These are phyloP conservation scores for Physaria fendleri DNA, from an alignment of 345 rosid genomes.

Conservation along the genomic window DNA sequence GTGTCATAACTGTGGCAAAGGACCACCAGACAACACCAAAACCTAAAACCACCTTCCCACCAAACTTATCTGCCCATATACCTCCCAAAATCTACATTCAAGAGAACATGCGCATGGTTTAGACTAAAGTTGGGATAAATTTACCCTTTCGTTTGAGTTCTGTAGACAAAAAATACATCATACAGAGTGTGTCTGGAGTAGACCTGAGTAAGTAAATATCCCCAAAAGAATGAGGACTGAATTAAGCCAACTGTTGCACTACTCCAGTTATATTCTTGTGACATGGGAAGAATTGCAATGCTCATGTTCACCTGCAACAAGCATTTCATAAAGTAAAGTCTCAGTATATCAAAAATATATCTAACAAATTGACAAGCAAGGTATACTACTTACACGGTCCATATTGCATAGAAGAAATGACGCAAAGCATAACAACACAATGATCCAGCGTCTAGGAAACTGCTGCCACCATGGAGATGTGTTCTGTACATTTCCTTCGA, in stretches of 20 bases:
- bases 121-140: not conserved
- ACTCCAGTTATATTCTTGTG: slow-evolving; percentile 87
- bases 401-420: slow-evolving; percentile 90
- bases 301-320: slow-evolving; percentile 88
- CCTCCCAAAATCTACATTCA: slow-evolving; percentile 78
- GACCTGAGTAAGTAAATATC: slow-evolving; percentile 85
- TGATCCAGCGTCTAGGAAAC: slow-evolving; percentile 83
- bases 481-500: slow-evolving; percentile 41
- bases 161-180: not conserved
- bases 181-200: slow-evolving; percentile 1
- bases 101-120: slow-evolving; percentile 16
- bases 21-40: slow-evolving; percentile 99
- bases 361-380: not conserved
- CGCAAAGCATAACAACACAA: slow-evolving; percentile 76
- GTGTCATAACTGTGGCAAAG: slow-evolving; percentile 84
- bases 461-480: slow-evolving; percentile 68
- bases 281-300: slow-evolving; percentile 98
- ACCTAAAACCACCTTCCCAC: slow-evolving; percentile 87
- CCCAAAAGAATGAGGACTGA: slow-evolving; percentile 99
- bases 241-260: slow-evolving; percentile 94
- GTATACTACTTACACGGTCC: slow-evolving; percentile 79
- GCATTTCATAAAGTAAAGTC: slow-evolving; percentile 11
- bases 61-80: slow-evolving; percentile 95
- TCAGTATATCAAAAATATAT: not conserved
- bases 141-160: not conserved